Base-by-base conservation (phyloP, 768 basidiomycete genomes). In the Pisolithus sp. region DNA sequence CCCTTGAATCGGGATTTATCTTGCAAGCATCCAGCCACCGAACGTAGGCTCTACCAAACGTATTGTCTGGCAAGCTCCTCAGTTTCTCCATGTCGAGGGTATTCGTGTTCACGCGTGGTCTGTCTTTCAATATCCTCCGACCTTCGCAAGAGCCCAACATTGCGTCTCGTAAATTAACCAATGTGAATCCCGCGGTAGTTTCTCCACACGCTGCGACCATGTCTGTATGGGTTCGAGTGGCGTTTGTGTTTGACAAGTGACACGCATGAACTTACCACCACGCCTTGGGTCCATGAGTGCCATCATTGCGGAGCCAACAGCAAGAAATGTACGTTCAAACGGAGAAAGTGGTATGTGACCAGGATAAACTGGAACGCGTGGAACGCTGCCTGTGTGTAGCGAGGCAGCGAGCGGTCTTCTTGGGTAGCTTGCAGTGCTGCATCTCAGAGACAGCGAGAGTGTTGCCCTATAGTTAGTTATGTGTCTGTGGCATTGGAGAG, bases 141-240 rank as follows among this genome's bases (percentile, higher is more conserved):
- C 95, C 96, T 70, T 96, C 93, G 3, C 81, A 67, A 60, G 85
- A 84, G 31, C 76, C 75, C 2, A 89, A 78, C 88, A 97, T 91
- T 34, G 65, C 64, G 56, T 90, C 85, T 30, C 89, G 82, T 45
- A 96, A 71, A 44, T 77, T 75, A 6, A 89, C 84, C 39, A 98
- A 75, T 49, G 83, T 82, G 0, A 81, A 76, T 2, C 89, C 86
- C 6, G 93, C 89, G 1, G 95, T 93, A 1, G 92, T 92, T 69
- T 97, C 96, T 21, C 91, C 92, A 8, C 97, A 77, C 5, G 91
- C 88, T 10, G 96, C 94, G 39, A 98, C 80, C 86, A 99, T 92
- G 67, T 99, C 94, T 97, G 56, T 10, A 13, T n/a, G 48, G 26
- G 37, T 21, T 18, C n/a, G 10, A 30, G 47, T n/a, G 26, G 37